These are phyloP conservation scores for Eimeria falciformis DNA, from an alignment of 169 alveolate species.

Conservation along the genomic window DNA sequence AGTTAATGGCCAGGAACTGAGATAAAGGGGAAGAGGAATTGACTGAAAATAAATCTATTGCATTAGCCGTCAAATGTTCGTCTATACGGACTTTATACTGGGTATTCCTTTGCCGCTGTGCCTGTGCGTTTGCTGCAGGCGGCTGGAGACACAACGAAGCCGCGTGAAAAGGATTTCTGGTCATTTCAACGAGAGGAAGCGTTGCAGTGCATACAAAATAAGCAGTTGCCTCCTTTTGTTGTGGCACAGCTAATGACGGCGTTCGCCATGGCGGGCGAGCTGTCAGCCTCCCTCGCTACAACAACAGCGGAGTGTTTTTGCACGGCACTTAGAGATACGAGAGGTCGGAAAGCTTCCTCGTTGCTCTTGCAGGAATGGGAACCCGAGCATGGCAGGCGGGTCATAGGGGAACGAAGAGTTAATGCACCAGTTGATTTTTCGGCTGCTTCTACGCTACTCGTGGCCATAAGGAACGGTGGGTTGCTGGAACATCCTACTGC, in stretches of 20 bases:
- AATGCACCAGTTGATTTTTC: neutral
- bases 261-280: slow-evolving; percentile 52
- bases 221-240: slow-evolving; percentile 2
- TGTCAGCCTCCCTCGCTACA: slow-evolving; percentile 39
- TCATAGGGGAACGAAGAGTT: neutral
- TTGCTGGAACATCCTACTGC: slow-evolving; percentile 9
- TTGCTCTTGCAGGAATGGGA: neutral
- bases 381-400: neutral
- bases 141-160: neutral
- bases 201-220: neutral
- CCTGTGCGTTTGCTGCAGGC: slow-evolving; percentile 33
- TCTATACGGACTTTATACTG: too few relatives aligned
- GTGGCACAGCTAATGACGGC: neutral
- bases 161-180: slow-evolving; percentile 36
- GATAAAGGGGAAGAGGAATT: too few relatives aligned
- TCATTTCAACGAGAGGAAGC: slow-evolving; percentile 33
- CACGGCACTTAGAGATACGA: slow-evolving; percentile 23
- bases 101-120: too few relatives aligned
- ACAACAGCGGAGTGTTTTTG: slow-evolving; percentile 29
- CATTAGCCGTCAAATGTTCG: too few relatives aligned
- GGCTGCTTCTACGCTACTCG: slow-evolving; percentile 22
- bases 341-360: neutral
- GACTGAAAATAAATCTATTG: too few relatives aligned
- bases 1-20: too few relatives aligned
- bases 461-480: slow-evolving; percentile 37